Evolutionary conservation across 768 basidiomycete genomes (phyloP).

Genomic region (Psilocybe tampanensis): DNA sequence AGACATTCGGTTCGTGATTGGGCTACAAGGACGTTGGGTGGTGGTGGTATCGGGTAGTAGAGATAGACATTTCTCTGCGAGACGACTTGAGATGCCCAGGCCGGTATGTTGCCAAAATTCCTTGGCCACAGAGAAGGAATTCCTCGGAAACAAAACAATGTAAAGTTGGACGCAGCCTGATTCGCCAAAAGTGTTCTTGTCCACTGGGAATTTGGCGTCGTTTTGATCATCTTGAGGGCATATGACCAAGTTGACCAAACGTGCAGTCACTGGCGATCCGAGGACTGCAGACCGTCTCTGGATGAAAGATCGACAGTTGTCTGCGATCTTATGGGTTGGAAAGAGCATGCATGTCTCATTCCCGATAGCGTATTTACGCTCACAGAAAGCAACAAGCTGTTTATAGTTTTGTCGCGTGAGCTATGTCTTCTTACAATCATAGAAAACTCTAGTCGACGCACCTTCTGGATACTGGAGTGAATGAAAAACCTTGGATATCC

Average conservation of each 20-base stretch:
- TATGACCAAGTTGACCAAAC: constrained; percentile 73
- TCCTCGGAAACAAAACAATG: constrained; percentile 75
- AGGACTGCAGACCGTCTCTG: constrained; percentile 45
- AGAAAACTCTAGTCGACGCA: constrained; percentile 35
- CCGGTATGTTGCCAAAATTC: constrained; percentile 98
- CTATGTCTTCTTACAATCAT: not conserved
- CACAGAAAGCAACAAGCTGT: constrained; percentile 79
- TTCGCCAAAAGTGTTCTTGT: constrained; percentile 24
- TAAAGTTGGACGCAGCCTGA: constrained; percentile 70
- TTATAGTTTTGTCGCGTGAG: not conserved
- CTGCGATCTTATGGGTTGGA: constrained; percentile 71
- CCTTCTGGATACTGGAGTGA: constrained; percentile 82
- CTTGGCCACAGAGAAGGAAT: constrained; percentile 68
- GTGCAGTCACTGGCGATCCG: constrained; percentile 47
- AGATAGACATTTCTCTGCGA: constrained; percentile 81
- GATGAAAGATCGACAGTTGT: constrained; percentile 77
- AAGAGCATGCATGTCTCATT: constrained; percentile 82
- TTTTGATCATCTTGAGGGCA: constrained; percentile 54
- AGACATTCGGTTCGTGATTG: constrained; percentile 32
- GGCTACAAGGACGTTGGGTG: constrained; percentile 25
- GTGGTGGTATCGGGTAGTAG: constrained; percentile 56
- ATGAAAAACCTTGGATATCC: constrained; percentile 98
- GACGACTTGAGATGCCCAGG: constrained; percentile 83
- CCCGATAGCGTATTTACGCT: constrained; percentile 72
- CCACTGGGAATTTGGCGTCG: constrained; percentile 26